A percentile compares a stretch with the other conserved stretches of the same genome.
Evolutionary conservation across 106 monocot genomes (phyloP).

Genomic region (Allium sativum): DNA sequence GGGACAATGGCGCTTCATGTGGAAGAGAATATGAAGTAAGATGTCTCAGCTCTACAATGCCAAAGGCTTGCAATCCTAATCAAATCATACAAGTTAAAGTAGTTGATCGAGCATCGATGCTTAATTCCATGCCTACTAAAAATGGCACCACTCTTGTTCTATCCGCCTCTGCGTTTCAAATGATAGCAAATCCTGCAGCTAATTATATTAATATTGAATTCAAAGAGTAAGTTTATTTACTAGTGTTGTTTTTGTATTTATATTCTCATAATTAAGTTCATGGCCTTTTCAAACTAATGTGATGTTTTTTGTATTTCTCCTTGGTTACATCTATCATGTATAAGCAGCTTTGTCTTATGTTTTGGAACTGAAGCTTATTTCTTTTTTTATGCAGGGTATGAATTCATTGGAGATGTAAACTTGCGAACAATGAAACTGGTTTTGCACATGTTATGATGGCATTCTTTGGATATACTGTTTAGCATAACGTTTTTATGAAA

Average conservation of each 20-base stretch:
- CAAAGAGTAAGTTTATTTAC: constrained; percentile 6
- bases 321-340: background rate
- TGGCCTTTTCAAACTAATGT: too few relatives aligned
- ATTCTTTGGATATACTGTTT: too few relatives aligned
- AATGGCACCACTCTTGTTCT: constrained; percentile 30
- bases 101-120: constrained; percentile 19
- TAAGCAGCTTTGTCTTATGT: background rate
- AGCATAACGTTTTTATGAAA: too few relatives aligned
- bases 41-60: constrained; percentile 37
- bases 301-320: background rate
- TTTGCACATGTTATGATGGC: too few relatives aligned
- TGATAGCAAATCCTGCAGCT: constrained; percentile 14
- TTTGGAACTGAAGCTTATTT: background rate
- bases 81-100: constrained; percentile 15
- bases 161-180: constrained; percentile 23
- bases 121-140: constrained; percentile 13
- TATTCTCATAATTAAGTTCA: background rate
- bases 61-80: constrained; percentile 10
- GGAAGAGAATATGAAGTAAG: constrained; percentile 35
- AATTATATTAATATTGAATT: constrained; percentile 34
- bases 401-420: background rate
- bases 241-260: background rate
- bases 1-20: constrained; percentile 48
- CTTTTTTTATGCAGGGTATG: constrained; percentile 8
- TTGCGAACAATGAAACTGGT: too few relatives aligned